Evolutionary conservation across 371 early-diverging fungal species (phyloP).

Genomic region (Apophysomyces elegans): DNA sequence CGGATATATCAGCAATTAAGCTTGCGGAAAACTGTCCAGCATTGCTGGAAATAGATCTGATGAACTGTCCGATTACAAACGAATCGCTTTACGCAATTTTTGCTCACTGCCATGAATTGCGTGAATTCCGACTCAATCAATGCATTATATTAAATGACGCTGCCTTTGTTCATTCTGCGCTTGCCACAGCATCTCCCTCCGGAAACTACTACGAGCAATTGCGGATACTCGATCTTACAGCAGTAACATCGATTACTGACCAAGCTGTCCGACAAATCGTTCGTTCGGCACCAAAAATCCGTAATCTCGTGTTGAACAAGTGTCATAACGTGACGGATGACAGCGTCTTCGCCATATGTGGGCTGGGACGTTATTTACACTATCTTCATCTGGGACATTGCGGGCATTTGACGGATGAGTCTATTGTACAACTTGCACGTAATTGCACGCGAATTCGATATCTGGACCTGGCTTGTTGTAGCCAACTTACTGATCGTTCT

Average conservation of each 20-base stretch:
- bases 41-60: conserved; percentile 62
- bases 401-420: conserved; percentile 55
- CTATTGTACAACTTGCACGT: conserved; percentile 52
- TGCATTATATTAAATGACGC: conserved; percentile 50
- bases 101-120: conserved; percentile 47
- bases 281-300: conserved; percentile 59
- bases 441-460: conserved; percentile 68
- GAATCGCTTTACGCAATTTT: conserved; percentile 51
- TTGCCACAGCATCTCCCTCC: conserved; percentile 15
- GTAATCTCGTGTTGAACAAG: conserved; percentile 64
- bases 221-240: conserved; percentile 64
- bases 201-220: conserved; percentile 54
- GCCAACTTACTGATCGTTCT: conserved; percentile 56
- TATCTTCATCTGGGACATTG: conserved; percentile 69
- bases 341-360: conserved; percentile 53
- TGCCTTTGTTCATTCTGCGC: conserved; percentile 46
- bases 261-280: conserved; percentile 53
- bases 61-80: conserved; percentile 59
- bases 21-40: conserved; percentile 57
- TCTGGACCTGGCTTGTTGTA: conserved; percentile 66
- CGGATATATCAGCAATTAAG: conserved; percentile 55
- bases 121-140: conserved; percentile 58
- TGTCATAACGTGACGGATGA: conserved; percentile 59
- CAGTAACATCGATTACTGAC: conserved; percentile 56
- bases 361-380: conserved; percentile 61